Percentiles rank a stretch among this genome's conserved stretches.
Conservation (phyloP, 2,329 filamentous ascomycete genomes). For the Exophiala aquamarina region DNA sequence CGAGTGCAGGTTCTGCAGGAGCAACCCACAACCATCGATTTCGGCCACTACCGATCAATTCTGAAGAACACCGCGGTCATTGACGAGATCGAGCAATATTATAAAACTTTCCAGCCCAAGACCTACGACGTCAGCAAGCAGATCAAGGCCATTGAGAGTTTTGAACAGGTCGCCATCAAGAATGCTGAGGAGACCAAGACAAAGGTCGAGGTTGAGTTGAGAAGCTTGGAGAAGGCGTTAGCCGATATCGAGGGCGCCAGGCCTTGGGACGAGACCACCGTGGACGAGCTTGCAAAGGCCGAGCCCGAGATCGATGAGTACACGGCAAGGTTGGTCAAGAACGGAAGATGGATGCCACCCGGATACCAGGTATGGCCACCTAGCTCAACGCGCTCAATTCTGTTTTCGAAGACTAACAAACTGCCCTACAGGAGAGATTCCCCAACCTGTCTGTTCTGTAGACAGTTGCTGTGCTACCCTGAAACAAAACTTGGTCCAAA, state of each 20-base stretch:
- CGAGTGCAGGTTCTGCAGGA: conserved; percentile 83
- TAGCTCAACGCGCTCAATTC: conserved; percentile 16
- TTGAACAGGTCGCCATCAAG: conserved; percentile 95
- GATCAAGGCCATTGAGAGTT: conserved; percentile 96
- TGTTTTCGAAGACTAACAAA: conserved; percentile 23
- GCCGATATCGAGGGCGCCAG: conserved; percentile 96
- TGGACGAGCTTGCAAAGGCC: conserved; percentile 92
- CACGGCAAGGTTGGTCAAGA: conserved; percentile 89
- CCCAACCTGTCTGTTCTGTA: conserved; percentile 95
- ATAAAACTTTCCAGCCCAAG: conserved; percentile 84
- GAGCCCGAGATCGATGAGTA: conserved; percentile 98
- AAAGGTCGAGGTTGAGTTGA: conserved; percentile 91
- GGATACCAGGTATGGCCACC: conserved; percentile 85
- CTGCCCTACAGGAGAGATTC: conserved; percentile 79
- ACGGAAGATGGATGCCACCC: conserved; percentile 96
- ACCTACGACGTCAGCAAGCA: conserved; percentile 92
- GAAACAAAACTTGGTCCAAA: too few species aligned
- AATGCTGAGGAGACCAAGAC: conserved; percentile 96
- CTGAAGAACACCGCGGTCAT: conserved; percentile 96
- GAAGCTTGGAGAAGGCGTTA: conserved; percentile 89
- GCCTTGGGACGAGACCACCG: conserved; percentile 95
- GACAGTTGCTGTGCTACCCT: conserved; percentile 37
- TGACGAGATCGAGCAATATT: conserved; percentile 96
- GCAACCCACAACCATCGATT: conserved; percentile 85
- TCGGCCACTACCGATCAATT: conserved; percentile 82